Conservation (phyloP, 2,329 filamentous ascomycete genomes). For the Chaetomium olivaceum region DNA sequence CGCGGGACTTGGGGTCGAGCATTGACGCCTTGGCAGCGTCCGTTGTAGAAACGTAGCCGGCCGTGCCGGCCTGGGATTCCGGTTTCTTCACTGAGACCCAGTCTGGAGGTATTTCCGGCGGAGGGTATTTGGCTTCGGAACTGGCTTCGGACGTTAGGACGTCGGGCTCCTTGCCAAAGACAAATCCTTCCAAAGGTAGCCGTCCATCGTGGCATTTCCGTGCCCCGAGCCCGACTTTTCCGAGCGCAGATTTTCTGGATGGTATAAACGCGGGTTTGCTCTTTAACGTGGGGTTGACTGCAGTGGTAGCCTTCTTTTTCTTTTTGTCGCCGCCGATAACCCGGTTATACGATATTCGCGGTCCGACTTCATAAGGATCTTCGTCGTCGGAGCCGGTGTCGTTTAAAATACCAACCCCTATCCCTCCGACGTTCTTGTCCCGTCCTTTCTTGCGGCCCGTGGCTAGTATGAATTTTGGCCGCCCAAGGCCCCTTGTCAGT, state of each 20-base stretch:
- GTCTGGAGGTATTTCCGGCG: slow-evolving; percentile 67
- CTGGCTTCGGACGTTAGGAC: slow-evolving; percentile 49
- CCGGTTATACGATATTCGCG: slow-evolving; percentile 83
- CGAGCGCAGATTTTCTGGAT: slow-evolving; percentile 54
- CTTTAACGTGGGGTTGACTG: slow-evolving; percentile 64
- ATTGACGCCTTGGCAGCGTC: slow-evolving; percentile 77
- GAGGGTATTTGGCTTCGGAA: slow-evolving; percentile 54
- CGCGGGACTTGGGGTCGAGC: slow-evolving; percentile 74
- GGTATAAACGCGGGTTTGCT: slow-evolving; percentile 75
- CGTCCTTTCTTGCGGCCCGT: slow-evolving; percentile 51
- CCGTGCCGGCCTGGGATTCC: slow-evolving; percentile 37
- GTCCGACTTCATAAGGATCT: slow-evolving; percentile 89
- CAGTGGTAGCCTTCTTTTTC: slow-evolving; percentile 62
- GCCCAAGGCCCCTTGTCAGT: slow-evolving; percentile 32
- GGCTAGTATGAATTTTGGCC: slow-evolving; percentile 31
- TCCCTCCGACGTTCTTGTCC: slow-evolving; percentile 60
- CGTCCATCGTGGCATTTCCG: slow-evolving; percentile 82
- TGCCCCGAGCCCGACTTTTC: slow-evolving; percentile 48
- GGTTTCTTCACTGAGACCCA: slow-evolving; percentile 68
- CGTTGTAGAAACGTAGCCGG: slow-evolving; percentile 63
- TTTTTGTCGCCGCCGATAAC: slow-evolving; percentile 80
- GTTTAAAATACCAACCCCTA: slow-evolving; percentile 87
- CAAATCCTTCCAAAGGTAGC: slow-evolving; percentile 76
- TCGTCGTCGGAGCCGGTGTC: slow-evolving; percentile 95
- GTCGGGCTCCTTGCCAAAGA: slow-evolving; percentile 60